Base-by-base conservation (phyloP, 176 grass and related monocot genomes). In the Tillandsia fasciculata region DNA sequence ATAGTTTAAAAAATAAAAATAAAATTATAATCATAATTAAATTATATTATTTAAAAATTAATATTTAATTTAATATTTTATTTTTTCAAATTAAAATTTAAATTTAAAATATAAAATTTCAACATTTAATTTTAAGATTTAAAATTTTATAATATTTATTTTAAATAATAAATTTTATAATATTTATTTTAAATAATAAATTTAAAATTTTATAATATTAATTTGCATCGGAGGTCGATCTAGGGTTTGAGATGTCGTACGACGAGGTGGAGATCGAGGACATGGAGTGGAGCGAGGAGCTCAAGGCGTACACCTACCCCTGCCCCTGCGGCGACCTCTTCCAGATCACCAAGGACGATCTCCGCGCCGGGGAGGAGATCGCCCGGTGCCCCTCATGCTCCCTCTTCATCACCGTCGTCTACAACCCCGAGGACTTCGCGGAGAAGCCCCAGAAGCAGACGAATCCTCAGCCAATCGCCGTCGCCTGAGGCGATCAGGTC, bases 211-310 rank as follows among this genome's bases (percentile, higher is more conserved):
- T n/a, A n/a, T n/a, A n/a, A n/a, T n/a, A n/a, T n/a, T n/a, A n/a
- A n/a, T n/a, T n/a, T n/a, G 33, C 33, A 42, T 6, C 29, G 29
- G 29, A 33, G 3, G 3, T 42, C 33, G 33, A 42, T 42, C 33
- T 42, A 42, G 33, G 33, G 33, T 42, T 42, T 42, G 33, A 42
- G 81, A 87, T 87, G 93, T 85, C 93, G 79, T 97, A 97, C 89
- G 93, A 97, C 77, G 93, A 97, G 33, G 93, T 97, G 74, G 93
- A 97, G 82, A 92, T 97, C 84, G 93, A 97, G 86, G 93, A 97
- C 74, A 92, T 97, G 93, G 93, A 97, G 73, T 97, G 93, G 93
- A 85, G 23, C 76, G 82, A 77, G 50, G 89, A 97, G 66, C 81
- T 92, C 8, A 73, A 67, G 68, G 83, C 86, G 27, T 97, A 89